Base-by-base conservation (phyloP, 352 stramenopile species). In the Phytophthora ramorum region DNA sequence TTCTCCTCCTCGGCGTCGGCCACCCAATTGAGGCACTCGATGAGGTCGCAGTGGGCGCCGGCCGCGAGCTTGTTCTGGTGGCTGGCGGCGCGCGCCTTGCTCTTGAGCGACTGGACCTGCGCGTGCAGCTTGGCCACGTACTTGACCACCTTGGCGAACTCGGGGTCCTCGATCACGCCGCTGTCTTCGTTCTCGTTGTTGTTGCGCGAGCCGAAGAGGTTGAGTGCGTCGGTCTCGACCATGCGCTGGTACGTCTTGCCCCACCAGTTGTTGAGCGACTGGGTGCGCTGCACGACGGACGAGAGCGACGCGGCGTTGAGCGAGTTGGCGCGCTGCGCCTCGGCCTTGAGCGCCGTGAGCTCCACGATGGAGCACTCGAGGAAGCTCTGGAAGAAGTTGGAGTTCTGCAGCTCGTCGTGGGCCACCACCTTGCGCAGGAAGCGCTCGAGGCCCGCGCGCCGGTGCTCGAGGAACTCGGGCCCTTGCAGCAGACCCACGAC, bases 21-120 rank as follows among this genome's bases (percentile, higher is more conserved):
- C 48, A 92, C 73, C 54, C 71, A 74, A 62, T 80, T 81, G 38
- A 92, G 78, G 32, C 70, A 81, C 71, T 95, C 87, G 49, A 93
- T 93, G 41, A 95, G 79, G 53, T 91, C 85, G 61, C 87, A 93
- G 81, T 95, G 90, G 5, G 85, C 79, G n/a, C 81, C 80, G 10
- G 87, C 78, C 22, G 87, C 73, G 28, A 91, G 70, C 47, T 89
- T 85, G 73, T 90, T 92, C 67, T 91, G 79, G 50, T 83, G 69
- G 59, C 87, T 83, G 1, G 83, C 85, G 19, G 76, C 71, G 26
- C 76, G 71, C 38, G 79, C 82, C 46, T 90, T 91, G 22, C 66
- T 60, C 69, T 93, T 86, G 54, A 93, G 79, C 46, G 44, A 66
- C 63, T 86, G 78, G 49, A 90, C 84, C 35, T 90, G 76, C 22